A percentile compares a stretch with the other conserved stretches of the same genome.
Evolutionary conservation across 2,329 filamentous ascomycete genomes (phyloP).

Genomic region (Pseudogymnoascus sp.): DNA sequence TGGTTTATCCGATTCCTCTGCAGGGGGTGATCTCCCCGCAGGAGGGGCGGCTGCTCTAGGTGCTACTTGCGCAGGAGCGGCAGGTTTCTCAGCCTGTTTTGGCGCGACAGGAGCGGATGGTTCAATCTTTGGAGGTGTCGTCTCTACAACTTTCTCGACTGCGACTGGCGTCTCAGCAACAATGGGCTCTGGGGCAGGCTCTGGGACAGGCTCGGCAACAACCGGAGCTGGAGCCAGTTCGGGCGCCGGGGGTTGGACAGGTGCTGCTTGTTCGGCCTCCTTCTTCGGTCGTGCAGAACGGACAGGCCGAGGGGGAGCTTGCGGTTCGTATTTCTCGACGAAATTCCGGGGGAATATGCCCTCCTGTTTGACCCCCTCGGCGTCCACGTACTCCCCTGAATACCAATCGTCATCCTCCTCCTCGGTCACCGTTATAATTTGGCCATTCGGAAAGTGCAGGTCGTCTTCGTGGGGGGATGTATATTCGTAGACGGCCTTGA

Average conservation of each 20-base stretch:
- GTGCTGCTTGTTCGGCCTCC: constrained; percentile 27
- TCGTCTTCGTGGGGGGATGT: constrained; percentile 89
- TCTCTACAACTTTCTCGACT: constrained; percentile 19
- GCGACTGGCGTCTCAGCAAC: constrained; percentile 26
- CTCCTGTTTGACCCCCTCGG: constrained; percentile 62
- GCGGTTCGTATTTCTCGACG: constrained; percentile 91
- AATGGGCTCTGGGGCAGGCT: constrained; percentile 29
- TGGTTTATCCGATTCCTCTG: constrained; percentile 63
- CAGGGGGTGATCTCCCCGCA: constrained; percentile 40
- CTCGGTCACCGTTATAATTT: constrained; percentile 89
- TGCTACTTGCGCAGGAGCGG: constrained; percentile 28
- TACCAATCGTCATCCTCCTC: constrained; percentile 94
- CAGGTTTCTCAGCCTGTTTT: constrained; percentile 34
- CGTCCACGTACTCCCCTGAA: constrained; percentile 75
- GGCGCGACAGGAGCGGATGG: constrained; percentile 25
- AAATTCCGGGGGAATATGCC: constrained; percentile 96
- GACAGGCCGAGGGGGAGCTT: constrained; percentile 75
- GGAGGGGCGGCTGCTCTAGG: constrained; percentile 49
- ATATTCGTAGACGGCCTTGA: constrained; percentile 95
- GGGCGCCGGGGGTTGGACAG: constrained; percentile 31
- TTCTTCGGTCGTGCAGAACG: constrained; percentile 62
- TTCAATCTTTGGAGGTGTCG: background rate
- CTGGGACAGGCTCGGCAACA: constrained; percentile 13
- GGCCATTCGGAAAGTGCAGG: constrained; percentile 73
- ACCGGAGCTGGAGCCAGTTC: constrained; percentile 16